phyloP scores from a whole-genome alignment of 2,329 filamentous ascomycete genomes.

The Aureobasidium melanogenum region DNA sequence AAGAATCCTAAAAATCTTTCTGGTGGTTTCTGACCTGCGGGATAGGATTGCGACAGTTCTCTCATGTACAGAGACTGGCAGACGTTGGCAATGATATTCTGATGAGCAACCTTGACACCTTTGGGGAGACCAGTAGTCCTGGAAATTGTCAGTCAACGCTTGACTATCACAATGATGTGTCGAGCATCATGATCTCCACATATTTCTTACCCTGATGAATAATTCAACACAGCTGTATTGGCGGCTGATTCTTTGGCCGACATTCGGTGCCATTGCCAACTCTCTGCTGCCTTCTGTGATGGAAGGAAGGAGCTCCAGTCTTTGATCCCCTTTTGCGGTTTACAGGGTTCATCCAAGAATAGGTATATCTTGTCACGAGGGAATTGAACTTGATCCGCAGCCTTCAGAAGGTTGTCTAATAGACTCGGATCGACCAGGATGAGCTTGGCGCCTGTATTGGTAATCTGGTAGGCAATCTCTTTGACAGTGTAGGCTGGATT shows the following conservation, averaged over 20 bases:
- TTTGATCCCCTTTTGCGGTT: conserved; percentile 23
- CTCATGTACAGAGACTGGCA: conserved; percentile 32
- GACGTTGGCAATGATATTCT: conserved; percentile 34
- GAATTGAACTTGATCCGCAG: conserved; percentile 34
- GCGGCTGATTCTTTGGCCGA: conserved; percentile 27
- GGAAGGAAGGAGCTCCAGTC: conserved; percentile 7
- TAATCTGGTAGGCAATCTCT: conserved; percentile 45
- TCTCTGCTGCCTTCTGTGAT: conserved; percentile 16
- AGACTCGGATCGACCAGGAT: conserved; percentile 43
- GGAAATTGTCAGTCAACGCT: not conserved
- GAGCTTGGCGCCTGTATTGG: conserved; percentile 41
- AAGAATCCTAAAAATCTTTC: conserved; percentile 29
- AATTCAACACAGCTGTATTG: conserved; percentile 20
- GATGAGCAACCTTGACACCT: conserved; percentile 36
- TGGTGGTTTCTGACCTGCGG: conserved; percentile 13
- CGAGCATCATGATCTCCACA: too few species aligned
- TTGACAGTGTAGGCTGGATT: conserved; percentile 45
- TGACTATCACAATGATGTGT: too few species aligned
- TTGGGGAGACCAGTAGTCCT: conserved; percentile 37
- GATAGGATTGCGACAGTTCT: conserved; percentile 25
- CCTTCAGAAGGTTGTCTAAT: conserved; percentile 36
- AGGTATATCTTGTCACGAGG: conserved; percentile 37
- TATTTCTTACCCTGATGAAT: conserved; percentile 19
- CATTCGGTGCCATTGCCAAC: conserved; percentile 36
- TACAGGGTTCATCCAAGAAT: conserved; percentile 35